A percentile compares a stretch with the other conserved stretches of the same genome.
Conservation (phyloP, 441 rosid species). For the Iberis amara region DNA sequence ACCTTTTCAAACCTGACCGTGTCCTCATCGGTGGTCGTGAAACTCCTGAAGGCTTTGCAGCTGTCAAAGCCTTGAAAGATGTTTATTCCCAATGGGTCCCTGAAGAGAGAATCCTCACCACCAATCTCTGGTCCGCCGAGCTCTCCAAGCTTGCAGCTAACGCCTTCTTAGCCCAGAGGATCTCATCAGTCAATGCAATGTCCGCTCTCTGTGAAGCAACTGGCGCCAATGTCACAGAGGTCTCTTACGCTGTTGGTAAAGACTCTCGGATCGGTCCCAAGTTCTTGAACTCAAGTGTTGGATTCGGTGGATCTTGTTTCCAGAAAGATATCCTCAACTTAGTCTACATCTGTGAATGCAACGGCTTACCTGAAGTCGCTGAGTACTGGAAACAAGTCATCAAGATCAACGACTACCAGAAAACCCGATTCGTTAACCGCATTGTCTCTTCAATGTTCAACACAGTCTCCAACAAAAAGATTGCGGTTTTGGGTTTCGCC, state of each 20-base stretch:
- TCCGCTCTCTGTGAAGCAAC: slow-evolving; percentile 95
- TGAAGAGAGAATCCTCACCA: slow-evolving; percentile 64
- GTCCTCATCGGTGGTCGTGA: slow-evolving; percentile 96
- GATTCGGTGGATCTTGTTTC: slow-evolving; percentile 94
- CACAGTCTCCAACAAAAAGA: slow-evolving; percentile 77
- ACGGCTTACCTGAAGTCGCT: slow-evolving; percentile 86
- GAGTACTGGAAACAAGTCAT: slow-evolving; percentile 95
- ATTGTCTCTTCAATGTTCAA: slow-evolving; percentile 93
- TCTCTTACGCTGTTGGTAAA: slow-evolving; percentile 70
- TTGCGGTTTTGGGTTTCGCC: slow-evolving; percentile 79
- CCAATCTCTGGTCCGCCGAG: slow-evolving; percentile 98
- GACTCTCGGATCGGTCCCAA: slow-evolving; percentile 84
- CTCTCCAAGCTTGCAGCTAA: slow-evolving; percentile 94
- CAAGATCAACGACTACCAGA: slow-evolving; percentile 90
- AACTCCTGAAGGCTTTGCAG: slow-evolving; percentile 79
- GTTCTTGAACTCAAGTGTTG: slow-evolving; percentile 86
- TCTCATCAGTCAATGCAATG: slow-evolving; percentile 92
- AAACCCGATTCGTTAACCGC: slow-evolving; percentile 78
- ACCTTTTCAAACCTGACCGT: slow-evolving; percentile 75
- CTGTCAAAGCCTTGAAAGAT: slow-evolving; percentile 70
- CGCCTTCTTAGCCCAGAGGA: slow-evolving; percentile 93
- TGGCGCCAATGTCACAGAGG: slow-evolving; percentile 81
- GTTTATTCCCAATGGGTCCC: slow-evolving; percentile 93
- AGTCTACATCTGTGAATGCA: slow-evolving; percentile 91
- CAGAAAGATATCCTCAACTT: slow-evolving; percentile 86